Evolutionary conservation across 257 asterid species (phyloP), one percentile per base, ranked within the genome.

Genomic region (Nicotiana sylvestris): DNA sequence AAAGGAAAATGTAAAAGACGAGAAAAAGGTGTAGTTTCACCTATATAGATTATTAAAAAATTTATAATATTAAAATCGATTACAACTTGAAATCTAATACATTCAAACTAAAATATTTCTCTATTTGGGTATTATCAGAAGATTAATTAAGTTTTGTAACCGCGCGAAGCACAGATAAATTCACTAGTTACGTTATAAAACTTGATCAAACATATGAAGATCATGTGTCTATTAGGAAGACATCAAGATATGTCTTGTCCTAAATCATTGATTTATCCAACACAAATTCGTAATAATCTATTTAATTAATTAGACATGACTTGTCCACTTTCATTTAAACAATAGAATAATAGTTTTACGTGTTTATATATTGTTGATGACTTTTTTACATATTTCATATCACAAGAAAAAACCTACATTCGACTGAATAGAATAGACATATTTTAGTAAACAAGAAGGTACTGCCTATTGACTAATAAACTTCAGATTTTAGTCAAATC

Each of bases 181-280:
- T 32, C 33, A 32, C 33, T 32, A 32, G 33, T 39, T 51, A 49
- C 16, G 43, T 49, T 49, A 51, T 27, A 16, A 74, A 74, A 13
- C 32, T 25, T 51, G 10, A 74, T 74, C 12, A 74, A 49, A 27
- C 62, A 74, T 29, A 16, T 1, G 64, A 30, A 74, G 80, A 74
- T 4, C 18, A 13, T 74, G 64, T 49, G 27, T 27, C 15, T 46
- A 7, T 49, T 74, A 74, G 43, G 62, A 74, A 74, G 25, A 74
- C 80, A 74, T 27, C 43, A 74, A 74, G 80, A 27, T 74, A 49
- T 74, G 62, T 13, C 62, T 49, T 74, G 13, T 74, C 64, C 25
- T 49, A 46, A 74, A 49, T 74, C 80, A 74, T 74, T 74, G 62
- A 49, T 74, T 74, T 13, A 3, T 46, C 64, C 27, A 51, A 27